Conservation (phyloP, 306 rosid species). For the Pachyrhizus erosus region DNA sequence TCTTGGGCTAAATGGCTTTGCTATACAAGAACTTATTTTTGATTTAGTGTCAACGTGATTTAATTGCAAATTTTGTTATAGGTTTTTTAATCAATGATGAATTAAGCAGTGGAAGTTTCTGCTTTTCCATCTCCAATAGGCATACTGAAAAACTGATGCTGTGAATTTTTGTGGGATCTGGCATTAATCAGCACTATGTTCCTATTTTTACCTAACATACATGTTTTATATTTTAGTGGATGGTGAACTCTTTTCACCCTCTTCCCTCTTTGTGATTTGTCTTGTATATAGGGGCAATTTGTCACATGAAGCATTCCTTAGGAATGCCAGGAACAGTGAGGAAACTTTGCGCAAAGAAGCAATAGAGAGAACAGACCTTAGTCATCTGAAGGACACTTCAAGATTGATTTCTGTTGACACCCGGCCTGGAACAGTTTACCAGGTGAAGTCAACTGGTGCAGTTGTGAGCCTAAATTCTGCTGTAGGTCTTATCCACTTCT, state of each 20-base stretch:
- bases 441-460: conserved; percentile 98
- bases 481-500: conserved; percentile 94
- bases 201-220: conserved; percentile 17
- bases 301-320: conserved; percentile 92
- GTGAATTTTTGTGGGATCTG: conserved; percentile 17
- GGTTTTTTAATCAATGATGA: conserved; percentile 33
- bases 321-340: conserved; percentile 97
- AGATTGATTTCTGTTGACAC: conserved; percentile 85
- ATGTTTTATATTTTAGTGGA: conserved; percentile 31
- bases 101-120: conserved; percentile 18
- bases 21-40: conserved; percentile 5
- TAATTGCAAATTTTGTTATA: neutral
- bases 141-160: conserved; percentile 14
- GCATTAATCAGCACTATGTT: conserved; percentile 9
- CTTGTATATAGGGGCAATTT: conserved; percentile 73
- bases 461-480: conserved; percentile 98
- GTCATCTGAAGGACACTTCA: conserved; percentile 87
- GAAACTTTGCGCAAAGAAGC: conserved; percentile 97
- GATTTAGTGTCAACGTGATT: conserved; percentile 21
- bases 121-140: conserved; percentile 15
- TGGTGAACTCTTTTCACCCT: conserved; percentile 32
- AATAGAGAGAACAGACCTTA: conserved; percentile 96
- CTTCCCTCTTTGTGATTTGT: conserved; percentile 11
- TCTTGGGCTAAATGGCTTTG: neutral
- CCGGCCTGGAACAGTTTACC: conserved; percentile 83